Conservation (phyloP, 2,329 filamentous ascomycete genomes). For the Phialemonium atrogriseum region DNA sequence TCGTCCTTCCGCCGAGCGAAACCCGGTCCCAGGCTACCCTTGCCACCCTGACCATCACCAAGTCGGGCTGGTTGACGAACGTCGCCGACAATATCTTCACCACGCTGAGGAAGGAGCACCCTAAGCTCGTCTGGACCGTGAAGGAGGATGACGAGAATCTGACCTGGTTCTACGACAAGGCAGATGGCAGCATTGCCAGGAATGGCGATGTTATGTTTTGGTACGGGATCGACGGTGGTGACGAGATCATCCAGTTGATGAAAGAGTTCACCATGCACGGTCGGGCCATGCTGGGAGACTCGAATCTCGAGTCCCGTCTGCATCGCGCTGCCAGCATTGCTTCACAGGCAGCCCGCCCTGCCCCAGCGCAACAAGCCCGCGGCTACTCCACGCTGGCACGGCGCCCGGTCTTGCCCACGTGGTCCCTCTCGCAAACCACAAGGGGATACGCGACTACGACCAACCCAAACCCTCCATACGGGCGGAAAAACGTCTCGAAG, state of each 20-base stretch:
- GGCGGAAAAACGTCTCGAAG: constrained; percentile 81
- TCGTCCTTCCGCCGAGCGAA: constrained; percentile 68
- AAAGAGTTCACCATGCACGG: constrained; percentile 78
- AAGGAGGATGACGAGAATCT: constrained; percentile 93
- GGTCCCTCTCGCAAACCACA: constrained; percentile 13
- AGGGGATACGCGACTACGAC: constrained; percentile 56
- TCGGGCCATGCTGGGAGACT: constrained; percentile 78
- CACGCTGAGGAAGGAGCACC: constrained; percentile 87
- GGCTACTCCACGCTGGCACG: constrained; percentile 56
- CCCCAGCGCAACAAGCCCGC: constrained; percentile 48
- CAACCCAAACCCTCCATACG: constrained; percentile 85
- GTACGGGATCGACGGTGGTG: constrained; percentile 78
- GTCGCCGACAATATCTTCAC: constrained; percentile 92
- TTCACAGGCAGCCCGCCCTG: constrained; percentile 8
- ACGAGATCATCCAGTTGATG: constrained; percentile 77
- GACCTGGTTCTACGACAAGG: constrained; percentile 97
- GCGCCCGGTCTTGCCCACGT: constrained; percentile 19
- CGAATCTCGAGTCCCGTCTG: constrained; percentile 80
- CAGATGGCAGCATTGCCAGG: constrained; percentile 80
- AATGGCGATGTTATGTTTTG: constrained; percentile 91
- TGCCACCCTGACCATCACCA: constrained; percentile 86
- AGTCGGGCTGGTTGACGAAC: constrained; percentile 89
- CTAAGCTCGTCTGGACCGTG: constrained; percentile 91
- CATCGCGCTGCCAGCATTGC: constrained; percentile 59
- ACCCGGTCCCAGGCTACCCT: constrained; percentile 68